Base-by-base conservation (phyloP, 176 grass and related monocot species). In the Olyra latifolia region DNA sequence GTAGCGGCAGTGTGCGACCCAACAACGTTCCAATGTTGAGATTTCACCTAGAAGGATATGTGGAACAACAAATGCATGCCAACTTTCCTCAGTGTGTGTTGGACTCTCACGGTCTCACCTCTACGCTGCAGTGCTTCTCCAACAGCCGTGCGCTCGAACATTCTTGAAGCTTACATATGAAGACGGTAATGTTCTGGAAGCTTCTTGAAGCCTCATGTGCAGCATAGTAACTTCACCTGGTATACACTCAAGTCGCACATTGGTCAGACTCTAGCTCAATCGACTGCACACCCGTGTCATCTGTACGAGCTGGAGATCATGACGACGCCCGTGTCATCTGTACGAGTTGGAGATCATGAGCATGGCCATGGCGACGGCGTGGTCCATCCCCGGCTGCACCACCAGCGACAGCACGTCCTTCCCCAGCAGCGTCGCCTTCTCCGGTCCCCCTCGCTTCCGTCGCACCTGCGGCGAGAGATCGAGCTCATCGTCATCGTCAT, bases 281-380 rank as follows among this genome's bases (percentile, higher is more conserved):
- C n/a, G n/a, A n/a, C n/a, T n/a, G n/a, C n/a, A n/a, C n/a, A n/a
- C n/a, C n/a, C n/a, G n/a, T n/a, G n/a, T n/a, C 52, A 81, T 84
- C 74, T 82, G 83, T 84, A 83, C 0, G 84, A 87, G 24, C 89
- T 87, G 49, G 80, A 62, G 83, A 93, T 87, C 83, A 93, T 89
- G 64, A 93, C n/a, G n/a, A n/a, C n/a, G n/a, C n/a, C n/a, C n/a
- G n/a, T n/a, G n/a, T n/a, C 52, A 81, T 84, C 74, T 82, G 83
- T 84, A 83, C 0, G 84, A 87, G 24, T 93, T 87, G 49, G 80
- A 62, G 83, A 93, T 87, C 83, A 93, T 89, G 64, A 93, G 62
- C 70, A 89, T 81, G 23, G 80, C 84, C 87, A 93, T 93, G 35
- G 85, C 87, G 29, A 89, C 32, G 20, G 87, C 87, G 77, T 81